Evolutionary conservation across 371 early-diverging fungal genomes (phyloP).

Genomic region (Apophysomyces elegans): DNA sequence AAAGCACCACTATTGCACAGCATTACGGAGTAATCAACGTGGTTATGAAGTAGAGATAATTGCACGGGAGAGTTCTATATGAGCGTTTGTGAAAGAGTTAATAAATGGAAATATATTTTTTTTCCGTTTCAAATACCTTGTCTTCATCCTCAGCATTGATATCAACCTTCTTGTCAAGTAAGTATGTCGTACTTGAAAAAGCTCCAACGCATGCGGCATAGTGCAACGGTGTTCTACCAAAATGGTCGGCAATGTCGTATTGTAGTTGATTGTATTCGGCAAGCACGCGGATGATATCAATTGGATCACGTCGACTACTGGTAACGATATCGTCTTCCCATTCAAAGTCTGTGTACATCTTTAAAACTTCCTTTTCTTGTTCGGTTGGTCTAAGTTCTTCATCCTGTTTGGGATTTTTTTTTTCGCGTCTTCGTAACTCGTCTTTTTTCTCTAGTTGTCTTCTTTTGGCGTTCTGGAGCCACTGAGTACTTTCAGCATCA

Average conservation of each 20-base stretch:
- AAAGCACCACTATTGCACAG: constrained; percentile 52
- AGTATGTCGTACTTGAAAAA: constrained; percentile 55
- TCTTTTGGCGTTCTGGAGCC: constrained; percentile 14
- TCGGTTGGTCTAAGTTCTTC: background rate
- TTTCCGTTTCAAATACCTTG: constrained; percentile 27
- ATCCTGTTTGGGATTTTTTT: background rate
- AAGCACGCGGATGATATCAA: constrained; percentile 58
- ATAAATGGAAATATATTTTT: background rate
- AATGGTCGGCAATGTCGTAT: constrained; percentile 36
- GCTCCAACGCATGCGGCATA: constrained; percentile 65
- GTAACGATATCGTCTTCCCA: constrained; percentile 17
- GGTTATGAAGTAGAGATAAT: constrained; percentile 47
- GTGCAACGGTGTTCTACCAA: constrained; percentile 62
- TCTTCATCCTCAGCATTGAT: constrained; percentile 54
- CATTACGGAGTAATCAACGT: constrained; percentile 62
- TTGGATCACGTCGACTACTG: constrained; percentile 50
- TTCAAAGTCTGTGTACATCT: constrained; percentile 15
- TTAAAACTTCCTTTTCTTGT: constrained; percentile 13
- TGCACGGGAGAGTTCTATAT: constrained; percentile 54
- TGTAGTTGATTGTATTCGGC: constrained; percentile 19
- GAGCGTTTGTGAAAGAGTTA: background rate
- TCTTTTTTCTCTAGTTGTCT: background rate
- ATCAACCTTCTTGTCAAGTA: constrained; percentile 38
- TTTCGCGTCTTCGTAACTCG: constrained; percentile 1
- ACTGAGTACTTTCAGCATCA: constrained; percentile 4